Evolutionary conservation across 345 rosid genomes (phyloP).

Genomic region (Moringa oleifera): DNA sequence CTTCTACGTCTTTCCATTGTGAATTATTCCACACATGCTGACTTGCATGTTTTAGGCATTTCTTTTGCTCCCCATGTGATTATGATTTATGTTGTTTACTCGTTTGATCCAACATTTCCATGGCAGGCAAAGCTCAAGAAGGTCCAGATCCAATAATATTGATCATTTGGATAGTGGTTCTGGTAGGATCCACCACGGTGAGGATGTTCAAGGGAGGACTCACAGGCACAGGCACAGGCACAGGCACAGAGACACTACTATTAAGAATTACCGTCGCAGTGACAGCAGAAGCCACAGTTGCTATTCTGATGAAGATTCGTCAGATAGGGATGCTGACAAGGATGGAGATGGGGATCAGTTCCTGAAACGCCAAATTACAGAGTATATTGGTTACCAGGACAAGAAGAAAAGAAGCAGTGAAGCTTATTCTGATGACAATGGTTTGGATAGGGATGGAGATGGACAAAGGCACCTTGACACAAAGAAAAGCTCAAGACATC

Average conservation of each 20-base stretch:
- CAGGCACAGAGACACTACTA: conserved; percentile 11
- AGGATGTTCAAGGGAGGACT: conserved; percentile 17
- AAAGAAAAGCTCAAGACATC: conserved; percentile 13
- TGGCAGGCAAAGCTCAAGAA: conserved; percentile 41
- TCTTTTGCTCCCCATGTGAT: background rate
- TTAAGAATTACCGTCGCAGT: conserved; percentile 17
- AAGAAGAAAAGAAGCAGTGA: conserved; percentile 16
- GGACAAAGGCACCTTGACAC: background rate
- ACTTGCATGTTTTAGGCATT: background rate
- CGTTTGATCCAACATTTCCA: background rate
- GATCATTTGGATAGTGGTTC: conserved; percentile 18
- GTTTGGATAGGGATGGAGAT: conserved; percentile 18
- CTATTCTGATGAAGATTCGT: conserved; percentile 30
- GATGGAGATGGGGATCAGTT: conserved; percentile 17
- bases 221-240: conserved; percentile 7
- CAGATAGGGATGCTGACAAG: conserved; percentile 23
- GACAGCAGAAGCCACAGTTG: conserved; percentile 24
- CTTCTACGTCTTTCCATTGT: too few species aligned
- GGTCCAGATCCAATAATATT: conserved; percentile 44
- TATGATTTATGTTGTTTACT: background rate
- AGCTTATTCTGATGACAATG: conserved; percentile 24
- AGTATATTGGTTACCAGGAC: conserved; percentile 21
- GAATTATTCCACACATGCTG: background rate
- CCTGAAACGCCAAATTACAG: too few species aligned
- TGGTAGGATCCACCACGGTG: conserved; percentile 23